Base-by-base conservation (phyloP, 495 filamentous ascomycete species). In the Podospora bellae-mahoneyi region DNA sequence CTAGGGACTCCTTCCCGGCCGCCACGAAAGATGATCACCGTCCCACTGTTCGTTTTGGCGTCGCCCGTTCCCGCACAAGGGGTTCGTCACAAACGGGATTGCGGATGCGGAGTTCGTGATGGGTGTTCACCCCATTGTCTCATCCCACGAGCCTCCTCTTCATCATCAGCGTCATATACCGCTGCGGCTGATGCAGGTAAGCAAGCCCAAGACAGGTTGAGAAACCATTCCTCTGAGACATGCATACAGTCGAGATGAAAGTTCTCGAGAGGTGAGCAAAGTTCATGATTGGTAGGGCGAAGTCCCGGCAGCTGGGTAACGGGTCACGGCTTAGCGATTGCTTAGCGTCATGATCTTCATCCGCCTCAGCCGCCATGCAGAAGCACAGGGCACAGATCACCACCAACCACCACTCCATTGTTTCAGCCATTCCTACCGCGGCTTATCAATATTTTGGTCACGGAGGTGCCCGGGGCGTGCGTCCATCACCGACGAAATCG, bases 341-440 rank as follows among this genome's bases (percentile, higher is more conserved):
- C 9, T 64, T 73, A 67, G 71, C 73, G 66, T 63, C 64, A 68
- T 72, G 73, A 74, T 73, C 73, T 56, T 48, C 71, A 57, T 64
- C 32, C 64, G 60, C 60, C 39, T 59, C 66, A 67, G 66, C 39
- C 74, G 73, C 74, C 74, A 73, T 60, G 64, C 61, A 63, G 59
- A 48, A 48, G 39, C 39, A 48, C 39, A 3, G 39, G 15, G 39
- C 39, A 48, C 39, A 48, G 39, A 48, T 10, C 39, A 48, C 39
- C 30, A 5, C 30, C 30, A 32, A 32, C 30, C 4, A 32, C 30
- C 39, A 48, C 39, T 48, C 66, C 69, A 62, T 66, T 32, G 69
- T 71, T 71, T 71, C 66, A 68, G 66, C 62, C 62, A 64, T 64
- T 32, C 30, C 20, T 15, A 53, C 30, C 58, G 57, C 64, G 58